Evolutionary conservation across 23 red algal species (phyloP), one percentile per base, ranked within the genome.

Genomic region (Gracilaria domingensis): DNA sequence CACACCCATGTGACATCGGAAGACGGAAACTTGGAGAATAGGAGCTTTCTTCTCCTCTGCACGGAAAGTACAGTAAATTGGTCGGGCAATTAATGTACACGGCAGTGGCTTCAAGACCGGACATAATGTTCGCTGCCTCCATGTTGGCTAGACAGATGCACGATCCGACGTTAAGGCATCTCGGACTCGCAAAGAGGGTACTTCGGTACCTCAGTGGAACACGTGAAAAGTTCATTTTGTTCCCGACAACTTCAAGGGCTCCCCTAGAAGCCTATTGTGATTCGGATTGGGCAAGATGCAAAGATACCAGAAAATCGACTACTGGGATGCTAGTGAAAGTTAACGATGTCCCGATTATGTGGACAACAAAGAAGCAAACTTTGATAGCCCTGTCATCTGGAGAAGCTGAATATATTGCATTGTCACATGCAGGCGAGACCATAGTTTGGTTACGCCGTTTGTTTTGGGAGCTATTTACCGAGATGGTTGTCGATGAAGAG

Each of bases 401-500:
- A 42, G 74, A 90, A 80, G 54, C 86, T 34, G 74, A 90, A 48
- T 90, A 80, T 45, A 80, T 90, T 21, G 74, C 86, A 32, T 9
- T 77, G 4, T 75, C 14, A 29, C 33, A 51, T 30, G 57, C 66
- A 34, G 62, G 33, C 8, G 76, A 74, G 37, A 49, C 18, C 7
- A 7, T 88, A 12, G 37, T 32, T 6, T 88, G 84, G 84, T 13
- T 88, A 54, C 65, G 66, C 2, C 53, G 66, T 8, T 12, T 75
- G 45, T 73, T 88, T 51, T 57, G 47, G 48, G 84, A 74, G 47
- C 36, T 75, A 33, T 1, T 12, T 25, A 88, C 1, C 33, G 42
- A 23, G 12, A 35, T 62, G 21, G 28, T 50, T 13, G 21, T 72
- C 50, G 17, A 9, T 21, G 37, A 74, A 47, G 65, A 72, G 30